Conservation (phyloP, 306 rosid species). For the Corylus heterophylla region DNA sequence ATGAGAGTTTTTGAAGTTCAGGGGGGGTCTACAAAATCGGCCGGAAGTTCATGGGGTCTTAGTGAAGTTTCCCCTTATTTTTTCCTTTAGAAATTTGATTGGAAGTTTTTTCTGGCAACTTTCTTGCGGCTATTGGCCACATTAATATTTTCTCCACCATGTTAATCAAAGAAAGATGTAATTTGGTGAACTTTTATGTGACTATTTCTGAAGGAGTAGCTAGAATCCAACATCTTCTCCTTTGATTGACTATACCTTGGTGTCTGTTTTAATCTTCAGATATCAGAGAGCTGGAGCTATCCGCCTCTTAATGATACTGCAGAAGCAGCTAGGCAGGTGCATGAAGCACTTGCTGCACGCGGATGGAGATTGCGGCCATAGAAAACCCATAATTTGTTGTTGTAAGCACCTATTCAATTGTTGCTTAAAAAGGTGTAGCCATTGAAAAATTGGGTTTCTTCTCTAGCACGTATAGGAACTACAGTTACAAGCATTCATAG, state of each 20-base stretch:
- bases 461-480: slow-evolving; percentile 28
- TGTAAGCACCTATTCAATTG: slow-evolving; percentile 11
- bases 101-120: not conserved
- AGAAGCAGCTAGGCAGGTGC: slow-evolving; percentile 77
- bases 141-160: not conserved
- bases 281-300: slow-evolving; percentile 95
- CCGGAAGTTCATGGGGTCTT: too few relatives aligned
- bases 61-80: too few relatives aligned
- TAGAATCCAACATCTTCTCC: not conserved
- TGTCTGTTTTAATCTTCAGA: slow-evolving; percentile 49
- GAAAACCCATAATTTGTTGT: not conserved
- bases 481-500: slow-evolving; percentile 4
- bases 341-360: slow-evolving; percentile 68
- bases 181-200: not conserved
- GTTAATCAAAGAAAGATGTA: not conserved
- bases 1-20: too few relatives aligned
- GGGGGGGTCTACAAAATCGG: too few relatives aligned
- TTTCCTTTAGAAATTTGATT: not conserved
- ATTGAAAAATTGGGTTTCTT: slow-evolving; percentile 22
- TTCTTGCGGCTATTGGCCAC: not conserved
- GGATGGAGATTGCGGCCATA: slow-evolving; percentile 88
- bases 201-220: too few relatives aligned
- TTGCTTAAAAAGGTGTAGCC: slow-evolving; percentile 8
- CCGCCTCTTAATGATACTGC: slow-evolving; percentile 90
- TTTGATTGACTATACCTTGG: not conserved